Conservation (phyloP, 176 grass and related monocot species). For the Zea mays region Zm-B73-REFERENCE-NAM-5.0 NC_050102.1:8361001-8361500, state of each 20-base stretch:
- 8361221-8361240: slow-evolving; percentile 45
- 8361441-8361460: slow-evolving; percentile 19
- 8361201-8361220: slow-evolving; percentile 53
- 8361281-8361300: slow-evolving; percentile 55
- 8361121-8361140: slow-evolving; percentile 35
- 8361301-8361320: slow-evolving; percentile 83
- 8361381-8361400: slow-evolving; percentile 11
- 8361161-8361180: slow-evolving; percentile 36
- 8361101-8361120: slow-evolving; percentile 20
- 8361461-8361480: slow-evolving; percentile 71
- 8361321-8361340: slow-evolving; percentile 91
- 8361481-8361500: slow-evolving; percentile 94
- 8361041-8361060: neutral
- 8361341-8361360: slow-evolving; percentile 67
- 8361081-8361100: neutral
- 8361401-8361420: slow-evolving; percentile 14
- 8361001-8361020: neutral
- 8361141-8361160: slow-evolving; percentile 31
- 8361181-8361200: slow-evolving; percentile 36
- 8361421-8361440: no score
- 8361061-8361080: slow-evolving; percentile 3
- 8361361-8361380: slow-evolving; percentile 30
- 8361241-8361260: slow-evolving; percentile 49
- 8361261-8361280: slow-evolving; percentile 52
- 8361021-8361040: neutral